Evolutionary conservation across 2,329 filamentous ascomycete genomes (phyloP).

Genomic region (Talaromyces verruculosus): DNA sequence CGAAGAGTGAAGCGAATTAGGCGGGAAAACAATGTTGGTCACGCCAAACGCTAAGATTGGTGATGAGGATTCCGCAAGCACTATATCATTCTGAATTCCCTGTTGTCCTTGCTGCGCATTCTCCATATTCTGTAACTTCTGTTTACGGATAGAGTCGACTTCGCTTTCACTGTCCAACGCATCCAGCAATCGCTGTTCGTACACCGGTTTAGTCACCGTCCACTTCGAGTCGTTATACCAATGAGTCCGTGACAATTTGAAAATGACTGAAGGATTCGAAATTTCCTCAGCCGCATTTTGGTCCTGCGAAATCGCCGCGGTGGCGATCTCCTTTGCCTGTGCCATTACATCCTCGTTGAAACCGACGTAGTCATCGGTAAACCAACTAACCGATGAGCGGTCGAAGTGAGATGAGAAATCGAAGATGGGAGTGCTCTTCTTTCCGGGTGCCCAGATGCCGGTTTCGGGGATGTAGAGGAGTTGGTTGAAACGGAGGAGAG

Average conservation of each 20-base stretch:
- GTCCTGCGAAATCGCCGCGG: slow-evolving; percentile 4
- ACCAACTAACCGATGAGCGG: slow-evolving; percentile 16
- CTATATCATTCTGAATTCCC: not conserved
- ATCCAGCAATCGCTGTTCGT: not conserved
- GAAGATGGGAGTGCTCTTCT: slow-evolving; percentile 19
- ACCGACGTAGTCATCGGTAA: slow-evolving; percentile 18
- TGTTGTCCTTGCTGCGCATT: not conserved
- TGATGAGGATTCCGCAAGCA: slow-evolving; percentile 18
- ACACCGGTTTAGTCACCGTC: slow-evolving; percentile 13
- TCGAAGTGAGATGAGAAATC: slow-evolving; percentile 17
- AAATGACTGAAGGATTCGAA: slow-evolving; percentile 13
- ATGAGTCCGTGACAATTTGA: slow-evolving; percentile 19
- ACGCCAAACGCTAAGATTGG: slow-evolving; percentile 17
- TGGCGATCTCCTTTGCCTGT: slow-evolving; percentile 10
- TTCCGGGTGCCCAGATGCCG: slow-evolving; percentile 19
- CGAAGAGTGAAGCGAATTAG: slow-evolving; percentile 17
- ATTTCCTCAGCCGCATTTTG: slow-evolving; percentile 5
- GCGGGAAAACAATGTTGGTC: slow-evolving; percentile 18
- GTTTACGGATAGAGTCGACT: slow-evolving; percentile 4
- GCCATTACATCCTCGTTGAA: slow-evolving; percentile 18
- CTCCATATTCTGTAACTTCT: slow-evolving; percentile 5
- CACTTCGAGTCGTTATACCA: slow-evolving; percentile 22
- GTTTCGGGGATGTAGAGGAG: slow-evolving; percentile 21
- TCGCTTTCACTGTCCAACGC: not conserved
- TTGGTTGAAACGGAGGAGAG: slow-evolving; percentile 16